These are phyloP conservation scores for Glycyrrhiza uralensis DNA, from an alignment of 306 rosid species.

Conservation along the genomic window DNA sequence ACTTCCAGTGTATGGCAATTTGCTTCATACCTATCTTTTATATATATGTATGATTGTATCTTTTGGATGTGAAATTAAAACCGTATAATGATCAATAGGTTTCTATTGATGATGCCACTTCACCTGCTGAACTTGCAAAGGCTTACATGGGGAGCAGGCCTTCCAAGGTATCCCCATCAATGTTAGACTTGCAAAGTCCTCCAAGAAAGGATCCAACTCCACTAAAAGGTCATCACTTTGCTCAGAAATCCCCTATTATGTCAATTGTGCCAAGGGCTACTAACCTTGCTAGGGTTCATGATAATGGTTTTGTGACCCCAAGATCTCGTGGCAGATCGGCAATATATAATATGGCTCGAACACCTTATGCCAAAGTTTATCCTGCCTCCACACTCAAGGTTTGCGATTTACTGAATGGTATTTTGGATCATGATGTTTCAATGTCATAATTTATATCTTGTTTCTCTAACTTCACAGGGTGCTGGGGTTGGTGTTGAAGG, in stretches of 20 bases:
- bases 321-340: slow-evolving; percentile 84
- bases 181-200: slow-evolving; percentile 40
- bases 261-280: slow-evolving; percentile 56
- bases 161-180: slow-evolving; percentile 56
- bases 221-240: slow-evolving; percentile 32
- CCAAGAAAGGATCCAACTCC: slow-evolving; percentile 34
- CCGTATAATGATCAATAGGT: slow-evolving; percentile 36
- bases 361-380: slow-evolving; percentile 72
- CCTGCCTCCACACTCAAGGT: slow-evolving; percentile 55
- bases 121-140: slow-evolving; percentile 85
- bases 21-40: neutral
- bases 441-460: slow-evolving; percentile 5
- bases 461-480: slow-evolving; percentile 45
- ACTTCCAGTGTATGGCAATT: slow-evolving; percentile 50
- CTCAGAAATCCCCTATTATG: slow-evolving; percentile 39
- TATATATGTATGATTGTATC: neutral
- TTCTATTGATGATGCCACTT: slow-evolving; percentile 69
- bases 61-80: neutral
- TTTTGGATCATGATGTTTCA: neutral
- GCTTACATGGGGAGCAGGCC: slow-evolving; percentile 88
- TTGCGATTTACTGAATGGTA: slow-evolving; percentile 4
- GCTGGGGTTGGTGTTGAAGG: slow-evolving; percentile 40
- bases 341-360: slow-evolving; percentile 75
- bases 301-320: slow-evolving; percentile 72
- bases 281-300: slow-evolving; percentile 38